These are phyloP conservation scores for Penicillium sp. DNA, from an alignment of 2,329 filamentous ascomycete genomes.

Conservation along the genomic window DNA sequence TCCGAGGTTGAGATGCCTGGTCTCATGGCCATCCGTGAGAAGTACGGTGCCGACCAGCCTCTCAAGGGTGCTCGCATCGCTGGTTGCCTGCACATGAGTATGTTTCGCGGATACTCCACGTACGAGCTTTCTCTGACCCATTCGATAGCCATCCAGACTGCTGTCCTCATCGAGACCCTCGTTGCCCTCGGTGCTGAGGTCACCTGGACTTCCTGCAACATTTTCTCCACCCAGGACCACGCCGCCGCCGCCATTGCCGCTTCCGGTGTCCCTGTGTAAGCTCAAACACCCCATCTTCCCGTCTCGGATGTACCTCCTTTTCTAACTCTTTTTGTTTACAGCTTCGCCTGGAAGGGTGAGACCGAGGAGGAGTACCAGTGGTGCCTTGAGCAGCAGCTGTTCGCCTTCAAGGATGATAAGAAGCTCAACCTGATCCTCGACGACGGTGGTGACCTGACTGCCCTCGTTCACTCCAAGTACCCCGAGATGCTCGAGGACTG, in stretches of 20 bases:
- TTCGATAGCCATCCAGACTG: slow-evolving; percentile 83
- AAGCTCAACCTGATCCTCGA: slow-evolving; percentile 98
- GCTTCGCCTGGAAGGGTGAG: slow-evolving; percentile 81
- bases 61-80: slow-evolving; percentile 93
- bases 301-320: not conserved
- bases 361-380: slow-evolving; percentile 99
- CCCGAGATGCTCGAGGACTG: slow-evolving; percentile 97
- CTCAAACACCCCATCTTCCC: not conserved
- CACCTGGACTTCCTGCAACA: slow-evolving; percentile 99
- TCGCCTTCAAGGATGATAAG: slow-evolving; percentile 92
- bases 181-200: slow-evolving; percentile 93
- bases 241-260: slow-evolving; percentile 97
- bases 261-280: slow-evolving; percentile 79
- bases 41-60: slow-evolving; percentile 92
- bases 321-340: slow-evolving; percentile 18
- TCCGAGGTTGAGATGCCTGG: slow-evolving; percentile 97
- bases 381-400: slow-evolving; percentile 98
- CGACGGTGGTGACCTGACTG: slow-evolving; percentile 95
- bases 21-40: slow-evolving; percentile 90
- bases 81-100: slow-evolving; percentile 97
- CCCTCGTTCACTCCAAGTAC: slow-evolving; percentile 97
- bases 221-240: slow-evolving; percentile 99
- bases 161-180: slow-evolving; percentile 98
- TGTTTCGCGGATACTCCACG: slow-evolving; percentile 27
- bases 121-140: slow-evolving; percentile 9